Evolutionary conservation across 139 green algal species (phyloP).

Genomic region (Marvania coccoides): DNA sequence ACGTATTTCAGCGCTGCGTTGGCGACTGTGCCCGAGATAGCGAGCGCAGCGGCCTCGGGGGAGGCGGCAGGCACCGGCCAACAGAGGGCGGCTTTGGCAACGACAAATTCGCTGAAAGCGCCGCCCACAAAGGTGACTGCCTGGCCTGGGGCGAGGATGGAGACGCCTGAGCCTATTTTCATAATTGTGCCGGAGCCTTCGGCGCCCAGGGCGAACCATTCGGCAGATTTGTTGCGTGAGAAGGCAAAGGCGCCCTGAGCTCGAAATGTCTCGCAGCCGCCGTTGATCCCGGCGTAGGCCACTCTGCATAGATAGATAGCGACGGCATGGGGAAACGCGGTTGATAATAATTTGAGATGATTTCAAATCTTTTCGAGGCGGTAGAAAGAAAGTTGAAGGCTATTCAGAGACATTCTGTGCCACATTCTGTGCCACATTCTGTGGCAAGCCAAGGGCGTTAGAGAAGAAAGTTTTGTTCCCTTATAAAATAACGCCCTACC

Average conservation of each 20-base stretch:
- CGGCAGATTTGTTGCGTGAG: conserved; percentile 11
- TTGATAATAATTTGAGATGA: no score
- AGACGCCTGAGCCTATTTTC: conserved; percentile 26
- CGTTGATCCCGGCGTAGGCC: conserved; percentile 55
- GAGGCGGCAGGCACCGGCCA: conserved; percentile 5
- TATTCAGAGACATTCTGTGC: no score
- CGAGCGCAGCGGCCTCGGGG: conserved; percentile 27
- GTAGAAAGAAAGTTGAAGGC: no score
- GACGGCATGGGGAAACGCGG: no score
- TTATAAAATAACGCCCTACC: no score
- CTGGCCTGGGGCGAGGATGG: conserved; percentile 27
- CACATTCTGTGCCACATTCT: no score
- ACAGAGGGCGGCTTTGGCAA: conserved; percentile 12
- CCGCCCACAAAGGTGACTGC: conserved; percentile 37
- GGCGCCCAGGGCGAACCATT: conserved; percentile 39
- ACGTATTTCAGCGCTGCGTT: conserved; percentile 35
- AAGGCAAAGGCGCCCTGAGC: conserved; percentile 38
- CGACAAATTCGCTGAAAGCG: conserved; percentile 42
- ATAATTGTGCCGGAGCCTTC: conserved; percentile 47
- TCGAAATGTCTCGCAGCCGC: conserved; percentile 65
- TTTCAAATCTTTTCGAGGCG: no score
- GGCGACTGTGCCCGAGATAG: conserved; percentile 44
- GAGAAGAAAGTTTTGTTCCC: no score
- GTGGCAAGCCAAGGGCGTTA: no score
- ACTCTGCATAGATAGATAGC: no score